phyloP scores from a whole-genome alignment of 345 rosid genomes.

The Citrus glauca region DNA sequence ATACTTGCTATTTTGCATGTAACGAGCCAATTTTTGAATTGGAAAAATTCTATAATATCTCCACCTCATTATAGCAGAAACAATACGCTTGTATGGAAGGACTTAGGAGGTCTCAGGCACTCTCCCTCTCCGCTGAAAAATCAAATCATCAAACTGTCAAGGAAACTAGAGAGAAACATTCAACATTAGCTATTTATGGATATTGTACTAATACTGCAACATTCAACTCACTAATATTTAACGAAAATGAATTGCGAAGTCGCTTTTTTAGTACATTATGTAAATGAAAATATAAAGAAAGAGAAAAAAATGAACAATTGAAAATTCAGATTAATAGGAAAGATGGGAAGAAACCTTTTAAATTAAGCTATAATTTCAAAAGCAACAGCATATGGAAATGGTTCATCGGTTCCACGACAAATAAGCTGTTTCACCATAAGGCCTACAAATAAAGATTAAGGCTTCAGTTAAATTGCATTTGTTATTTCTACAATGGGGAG shows the following conservation, averaged over 20 bases:
- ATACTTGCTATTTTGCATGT: background rate
- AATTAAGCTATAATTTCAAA: background rate
- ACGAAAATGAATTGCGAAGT: background rate
- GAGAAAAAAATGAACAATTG: background rate
- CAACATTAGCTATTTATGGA: background rate
- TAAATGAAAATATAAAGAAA: background rate
- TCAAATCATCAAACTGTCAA: slow-evolving; percentile 1
- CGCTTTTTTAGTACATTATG: background rate
- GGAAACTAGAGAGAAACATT: background rate
- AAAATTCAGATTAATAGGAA: background rate
- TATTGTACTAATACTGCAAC: background rate
- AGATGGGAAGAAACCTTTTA: background rate
- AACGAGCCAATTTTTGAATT: background rate
- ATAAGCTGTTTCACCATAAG: slow-evolving; percentile 39
- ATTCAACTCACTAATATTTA: background rate
- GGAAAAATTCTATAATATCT: background rate
- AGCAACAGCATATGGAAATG: slow-evolving; percentile 33
- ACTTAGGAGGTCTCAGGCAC: background rate
- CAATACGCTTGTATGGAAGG: background rate
- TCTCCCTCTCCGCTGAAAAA: background rate
- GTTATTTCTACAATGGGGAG: background rate
- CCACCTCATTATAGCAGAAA: background rate
- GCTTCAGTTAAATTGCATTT: background rate
- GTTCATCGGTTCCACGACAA: slow-evolving; percentile 48
- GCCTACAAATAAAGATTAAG: slow-evolving; percentile 33